Evolutionary conservation across 257 asterid genomes (phyloP), one percentile per base, ranked within the genome.

Genomic region (Solanum medicagineum): DNA sequence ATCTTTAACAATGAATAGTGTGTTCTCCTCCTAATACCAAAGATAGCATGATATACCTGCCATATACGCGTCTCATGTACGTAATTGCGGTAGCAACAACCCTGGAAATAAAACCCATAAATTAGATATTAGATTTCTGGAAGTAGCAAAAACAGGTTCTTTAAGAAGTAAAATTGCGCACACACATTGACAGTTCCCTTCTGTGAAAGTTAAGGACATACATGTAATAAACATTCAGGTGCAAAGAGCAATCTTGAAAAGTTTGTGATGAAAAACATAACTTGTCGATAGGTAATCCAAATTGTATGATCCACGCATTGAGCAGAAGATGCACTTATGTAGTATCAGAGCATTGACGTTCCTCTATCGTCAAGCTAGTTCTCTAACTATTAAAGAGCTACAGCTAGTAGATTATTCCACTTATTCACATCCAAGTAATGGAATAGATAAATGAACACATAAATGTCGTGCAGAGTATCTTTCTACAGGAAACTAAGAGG

Each of bases 31-130:
- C 81, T 22, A 75, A 22, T 75, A 75, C 36, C 60, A 24, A 49
- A 22, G 83, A 51, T 8, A 15, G 10, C 77, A 87, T 44, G 8
- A 17, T 83, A 26, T 90, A 95, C 98, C 93, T 95, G 91, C 91
- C 88, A 89, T 91, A 96, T 73, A 95, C 97, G 32, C 98, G 99
- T 86, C 98, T 89, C 99, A 96, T 96, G 90, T 95, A 96, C 56
- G 98, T 86, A 86, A 94, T 91, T 85, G 99, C 98, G 47, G 98
- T 95, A 53, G 98, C 99, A 87, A 94, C 99, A 82, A 96, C 99
- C 98, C 99, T 96, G 97, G 81, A 85, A 87, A 91, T 60, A 88
- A 86, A 29, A 85, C 24, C 85, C 85, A 84, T 57, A 83, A 40
- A 89, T 86, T 57, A 59, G 84, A 24, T 47, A 88, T 24, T 24